These are phyloP conservation scores for Cystofilobasidium macerans DNA, from an alignment of 768 basidiomycete species.

Conservation along the genomic window DNA sequence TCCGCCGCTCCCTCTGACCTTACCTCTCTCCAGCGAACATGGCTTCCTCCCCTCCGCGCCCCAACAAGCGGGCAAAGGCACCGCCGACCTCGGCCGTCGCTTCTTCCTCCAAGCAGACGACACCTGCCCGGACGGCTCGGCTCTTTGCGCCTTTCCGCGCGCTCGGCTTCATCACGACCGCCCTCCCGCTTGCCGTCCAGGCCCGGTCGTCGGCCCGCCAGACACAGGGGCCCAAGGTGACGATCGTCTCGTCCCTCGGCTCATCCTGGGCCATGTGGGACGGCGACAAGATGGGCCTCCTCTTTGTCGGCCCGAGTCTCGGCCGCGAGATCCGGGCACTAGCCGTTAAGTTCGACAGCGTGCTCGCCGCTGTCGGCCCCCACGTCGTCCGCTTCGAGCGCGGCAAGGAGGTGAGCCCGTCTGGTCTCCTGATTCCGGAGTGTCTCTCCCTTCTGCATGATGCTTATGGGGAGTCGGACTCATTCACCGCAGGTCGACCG, in stretches of 20 bases:
- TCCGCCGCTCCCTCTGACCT: background rate
- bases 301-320: constrained; percentile 60
- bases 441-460: too few species aligned
- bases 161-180: constrained; percentile 84
- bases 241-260: constrained; percentile 77
- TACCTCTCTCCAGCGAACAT: background rate
- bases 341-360: background rate
- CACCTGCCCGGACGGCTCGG: constrained; percentile 22
- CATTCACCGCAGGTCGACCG: constrained; percentile 23
- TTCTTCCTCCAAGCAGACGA: background rate
- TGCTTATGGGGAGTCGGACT: too few species aligned
- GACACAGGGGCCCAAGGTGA: constrained; percentile 67
- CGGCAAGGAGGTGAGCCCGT: constrained; percentile 7
- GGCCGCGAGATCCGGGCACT: constrained; percentile 3
- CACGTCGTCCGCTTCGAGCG: constrained; percentile 10
- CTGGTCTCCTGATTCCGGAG: too few species aligned
- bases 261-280: constrained; percentile 93
- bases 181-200: constrained; percentile 78
- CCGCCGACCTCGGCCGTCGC: background rate
- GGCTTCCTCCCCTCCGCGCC: constrained; percentile 8
- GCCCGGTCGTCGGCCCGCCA: constrained; percentile 73
- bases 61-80: constrained; percentile 21
- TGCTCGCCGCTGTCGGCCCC: background rate
- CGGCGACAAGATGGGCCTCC: constrained; percentile 76
- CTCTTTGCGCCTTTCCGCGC: constrained; percentile 91